Evolutionary conservation across 148 eudicot genomes (phyloP), one percentile per base, ranked within the genome.

Genomic region (Pharnaceum exiguum): DNA sequence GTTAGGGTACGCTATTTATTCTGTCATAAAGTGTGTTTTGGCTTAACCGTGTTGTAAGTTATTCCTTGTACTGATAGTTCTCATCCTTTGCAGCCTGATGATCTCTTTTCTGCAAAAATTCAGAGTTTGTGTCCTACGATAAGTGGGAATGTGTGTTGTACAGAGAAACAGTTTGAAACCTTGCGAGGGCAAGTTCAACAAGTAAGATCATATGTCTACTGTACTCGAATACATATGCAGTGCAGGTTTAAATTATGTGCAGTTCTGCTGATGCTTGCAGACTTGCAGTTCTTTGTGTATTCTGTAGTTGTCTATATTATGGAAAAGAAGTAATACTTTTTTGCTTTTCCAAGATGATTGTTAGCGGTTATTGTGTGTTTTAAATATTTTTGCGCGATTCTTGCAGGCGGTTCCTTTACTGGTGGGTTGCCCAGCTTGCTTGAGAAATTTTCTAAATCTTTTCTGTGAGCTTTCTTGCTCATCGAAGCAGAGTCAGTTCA

Each of bases 381-480:
- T 37, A 25, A 23, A 50, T 44, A 40, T 35, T 60, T 71, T 40
- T n/a, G n/a, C n/a, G n/a, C n/a, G n/a, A n/a, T n/a, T n/a, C 15
- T 55, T 74, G 62, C 82, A 80, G 89, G 85, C 85, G 46, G 65
- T 83, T 55, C 85, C 89, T 33, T 67, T 83, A 42, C 65, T 83
- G 47, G 85, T 83, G 25, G 78, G 89, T 50, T 83, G 89, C 62
- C 89, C 89, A 53, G 82, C 89, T 63, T 83, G 89, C 82, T 72
- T 83, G 57, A 80, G 89, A 74, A 83, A 80, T 73, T 83, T 83
- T 60, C 69, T 83, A 43, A 83, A 83, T 80, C 76, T 83, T 70
- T 80, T 83, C 65, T 83, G 89, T 55, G 85, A 83, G 68, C 76
- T 80, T 59, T 77, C 89, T n/a, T 83, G 89, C 75, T 83, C 89